Conservation (phyloP, 176 grass and related monocot species). For the Zizania latifolia region DNA sequence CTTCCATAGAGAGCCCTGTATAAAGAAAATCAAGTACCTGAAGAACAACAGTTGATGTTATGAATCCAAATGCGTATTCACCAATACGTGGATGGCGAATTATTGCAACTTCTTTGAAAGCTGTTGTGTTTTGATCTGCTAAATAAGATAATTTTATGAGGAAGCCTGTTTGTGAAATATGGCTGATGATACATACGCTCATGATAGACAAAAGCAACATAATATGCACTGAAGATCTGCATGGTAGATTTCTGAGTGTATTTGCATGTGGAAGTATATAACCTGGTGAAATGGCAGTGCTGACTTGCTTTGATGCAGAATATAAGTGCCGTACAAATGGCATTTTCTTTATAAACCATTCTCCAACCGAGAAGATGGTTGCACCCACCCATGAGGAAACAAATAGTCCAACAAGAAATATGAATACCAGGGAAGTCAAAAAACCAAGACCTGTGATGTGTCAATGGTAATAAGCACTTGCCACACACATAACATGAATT, state of each 20-base stretch:
- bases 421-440: constrained; percentile 91
- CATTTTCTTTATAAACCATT: constrained; percentile 96
- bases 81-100: constrained; percentile 95
- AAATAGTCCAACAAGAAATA: constrained; percentile 98
- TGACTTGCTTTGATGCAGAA: constrained; percentile 98
- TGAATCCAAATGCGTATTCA: constrained; percentile 99
- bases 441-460: constrained; percentile 88
- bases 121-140: constrained; percentile 98
- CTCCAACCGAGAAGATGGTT: constrained; percentile 92
- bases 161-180: background rate
- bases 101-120: constrained; percentile 99
- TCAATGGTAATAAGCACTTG: constrained; percentile 2
- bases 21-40: constrained; percentile 70
- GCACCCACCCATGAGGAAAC: constrained; percentile 97
- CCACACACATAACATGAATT: background rate
- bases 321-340: constrained; percentile 91
- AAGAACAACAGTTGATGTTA: constrained; percentile 85
- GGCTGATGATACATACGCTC: background rate
- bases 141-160: constrained; percentile 17
- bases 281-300: constrained; percentile 99
- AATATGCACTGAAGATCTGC: too few species aligned
- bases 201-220: too few species aligned
- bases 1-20: background rate
- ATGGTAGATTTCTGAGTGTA: background rate
- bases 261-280: constrained; percentile 2